A percentile compares a stretch with the other conserved stretches of the same genome.
Conservation (phyloP, 768 basidiomycete genomes). For the Pleurotus cornucopiae region DNA sequence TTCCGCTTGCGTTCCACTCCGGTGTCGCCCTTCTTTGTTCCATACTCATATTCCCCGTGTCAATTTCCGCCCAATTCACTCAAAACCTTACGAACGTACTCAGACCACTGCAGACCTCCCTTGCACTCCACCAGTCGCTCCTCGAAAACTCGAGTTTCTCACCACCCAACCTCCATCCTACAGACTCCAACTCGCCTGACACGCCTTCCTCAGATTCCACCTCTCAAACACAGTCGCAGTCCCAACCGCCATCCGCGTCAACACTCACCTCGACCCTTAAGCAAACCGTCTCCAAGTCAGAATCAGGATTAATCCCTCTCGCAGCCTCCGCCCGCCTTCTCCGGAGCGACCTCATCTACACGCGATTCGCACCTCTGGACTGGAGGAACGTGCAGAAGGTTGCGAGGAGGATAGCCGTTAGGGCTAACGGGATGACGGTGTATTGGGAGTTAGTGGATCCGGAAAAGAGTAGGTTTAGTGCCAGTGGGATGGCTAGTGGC, state of each 20-base stretch:
- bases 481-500: slow-evolving; percentile 13
- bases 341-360: slow-evolving; percentile 54
- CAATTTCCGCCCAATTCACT: slow-evolving; percentile 58
- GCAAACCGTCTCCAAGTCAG: slow-evolving; percentile 30
- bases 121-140: slow-evolving; percentile 41
- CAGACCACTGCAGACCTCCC: slow-evolving; percentile 38
- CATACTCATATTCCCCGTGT: slow-evolving; percentile 56
- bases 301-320: slow-evolving; percentile 48
- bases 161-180: too few species aligned
- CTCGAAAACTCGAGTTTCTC: slow-evolving; percentile 22
- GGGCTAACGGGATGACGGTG: slow-evolving; percentile 57
- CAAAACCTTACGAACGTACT: slow-evolving; percentile 43
- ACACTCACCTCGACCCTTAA: slow-evolving; percentile 25
- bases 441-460: slow-evolving; percentile 68
- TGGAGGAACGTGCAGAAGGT: slow-evolving; percentile 46
- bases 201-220: slow-evolving; percentile 29
- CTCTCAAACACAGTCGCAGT: slow-evolving; percentile 14
- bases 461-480: slow-evolving; percentile 51
- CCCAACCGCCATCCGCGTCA: slow-evolving; percentile 15
- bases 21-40: slow-evolving; percentile 50
- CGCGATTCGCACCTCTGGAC: slow-evolving; percentile 55
- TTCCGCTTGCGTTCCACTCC: slow-evolving; percentile 59
- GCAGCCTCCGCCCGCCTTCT: slow-evolving; percentile 50
- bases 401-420: slow-evolving; percentile 45
- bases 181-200: too few species aligned